Evolutionary conservation across 2,329 filamentous ascomycete species (phyloP).

Genomic region (Microsporum ferrugineum): DNA sequence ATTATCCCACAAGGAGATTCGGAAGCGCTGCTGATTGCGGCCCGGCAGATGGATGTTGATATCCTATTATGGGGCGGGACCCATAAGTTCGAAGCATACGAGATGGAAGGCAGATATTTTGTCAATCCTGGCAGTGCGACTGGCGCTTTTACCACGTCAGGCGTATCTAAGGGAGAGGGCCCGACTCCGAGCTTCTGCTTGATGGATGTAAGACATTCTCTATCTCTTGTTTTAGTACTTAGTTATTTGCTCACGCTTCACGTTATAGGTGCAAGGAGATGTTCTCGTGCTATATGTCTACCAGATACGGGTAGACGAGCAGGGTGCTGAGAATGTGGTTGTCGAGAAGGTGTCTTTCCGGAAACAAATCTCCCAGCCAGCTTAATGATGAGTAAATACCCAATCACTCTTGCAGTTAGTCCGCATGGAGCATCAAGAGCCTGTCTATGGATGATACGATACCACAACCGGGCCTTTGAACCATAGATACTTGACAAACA

Average conservation of each 20-base stretch:
- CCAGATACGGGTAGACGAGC: conserved; percentile 64
- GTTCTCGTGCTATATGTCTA: conserved; percentile 94
- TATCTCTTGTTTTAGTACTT: neutral
- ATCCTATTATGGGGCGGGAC: conserved; percentile 59
- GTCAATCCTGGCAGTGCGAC: conserved; percentile 59
- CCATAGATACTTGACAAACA: neutral
- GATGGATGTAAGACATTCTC: conserved; percentile 70
- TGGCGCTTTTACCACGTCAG: conserved; percentile 51
- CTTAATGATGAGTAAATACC: neutral
- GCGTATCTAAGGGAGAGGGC: conserved; percentile 56
- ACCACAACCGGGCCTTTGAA: neutral
- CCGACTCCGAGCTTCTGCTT: conserved; percentile 85
- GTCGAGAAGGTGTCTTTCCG: conserved; percentile 81
- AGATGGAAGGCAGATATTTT: conserved; percentile 62
- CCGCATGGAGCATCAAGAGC: no score
- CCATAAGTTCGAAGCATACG: conserved; percentile 59
- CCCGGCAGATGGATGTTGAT: conserved; percentile 60
- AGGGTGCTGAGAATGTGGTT: conserved; percentile 65
- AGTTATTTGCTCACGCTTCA: neutral
- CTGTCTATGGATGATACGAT: neutral
- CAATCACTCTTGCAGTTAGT: neutral
- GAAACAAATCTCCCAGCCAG: conserved; percentile 39
- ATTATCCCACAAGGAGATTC: conserved; percentile 56
- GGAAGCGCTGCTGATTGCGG: conserved; percentile 55
- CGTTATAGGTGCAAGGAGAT: conserved; percentile 74